Base-by-base conservation (phyloP, 2,329 filamentous ascomycete species). In the Penicillium palitans region DNA sequence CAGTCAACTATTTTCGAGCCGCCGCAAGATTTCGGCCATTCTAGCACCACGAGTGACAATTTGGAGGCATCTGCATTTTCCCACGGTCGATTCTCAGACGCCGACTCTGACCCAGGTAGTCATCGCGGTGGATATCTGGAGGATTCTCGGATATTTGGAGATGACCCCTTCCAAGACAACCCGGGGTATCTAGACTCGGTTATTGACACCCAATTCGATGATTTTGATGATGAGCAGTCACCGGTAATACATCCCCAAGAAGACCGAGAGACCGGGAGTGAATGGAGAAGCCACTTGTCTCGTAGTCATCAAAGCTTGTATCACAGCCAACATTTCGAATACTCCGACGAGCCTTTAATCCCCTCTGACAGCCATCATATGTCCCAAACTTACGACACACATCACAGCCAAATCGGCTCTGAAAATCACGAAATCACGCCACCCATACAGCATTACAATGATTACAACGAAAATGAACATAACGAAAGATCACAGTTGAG, bases 71-170 rank as follows among this genome's bases (percentile, higher is more conserved):
- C 75, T 4, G 57, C 59, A 24, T 71, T 70, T 58, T 74, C 74
- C 29, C 66, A 76, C 58, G 76, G 76, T 12, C 72, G 74, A 42
- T 78, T 78, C 45, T 78, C 76, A 15, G 76, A 78, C 59, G 75
- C 76, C 19, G 74, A 72, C 37, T 74, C 74, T 6, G 76, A 78
- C n/a, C 66, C 61, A 33, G 74, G 71, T 37, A 59, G 65, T 44
- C 61, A 62, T 40, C 62, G 58, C 46, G 68, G 68, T 55, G 59
- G 62, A 17, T 68, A 66, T 44, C 57, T 66, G 17, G 68, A 69
- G 27, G 66, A 70, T 33, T 69, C 70, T 35, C 68, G 62, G 8
- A 49, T 62, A n/a, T 61, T 75, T 41, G 64, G 61, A 12, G 67
- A 73, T 52, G 73, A 75, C 52, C 65, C 61, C 17, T 58, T 74